Conservation (phyloP, 2,329 filamentous ascomycete species). For the Sporothrix humicola region DNA sequence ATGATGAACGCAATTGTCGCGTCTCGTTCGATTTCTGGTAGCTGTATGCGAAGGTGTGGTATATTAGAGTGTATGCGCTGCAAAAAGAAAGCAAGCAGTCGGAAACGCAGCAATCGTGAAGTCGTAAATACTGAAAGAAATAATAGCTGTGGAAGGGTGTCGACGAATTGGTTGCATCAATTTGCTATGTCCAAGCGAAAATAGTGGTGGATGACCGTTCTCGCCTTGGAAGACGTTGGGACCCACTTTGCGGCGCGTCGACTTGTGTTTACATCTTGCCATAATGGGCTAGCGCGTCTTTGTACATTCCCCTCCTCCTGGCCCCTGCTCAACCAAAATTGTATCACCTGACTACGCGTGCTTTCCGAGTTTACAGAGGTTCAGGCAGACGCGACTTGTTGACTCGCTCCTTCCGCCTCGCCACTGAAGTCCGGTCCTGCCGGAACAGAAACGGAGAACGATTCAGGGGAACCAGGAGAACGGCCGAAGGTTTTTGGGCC, state of each 20-base stretch:
- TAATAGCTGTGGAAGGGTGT: conserved; percentile 23
- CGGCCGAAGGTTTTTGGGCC: not conserved
- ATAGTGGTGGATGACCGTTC: conserved; percentile 23
- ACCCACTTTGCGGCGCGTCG: conserved; percentile 37
- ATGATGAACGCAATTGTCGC: not conserved
- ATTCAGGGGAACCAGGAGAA: conserved; percentile 2
- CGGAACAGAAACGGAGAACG: not conserved
- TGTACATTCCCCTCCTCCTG: conserved; percentile 13
- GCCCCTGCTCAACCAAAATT: not conserved
- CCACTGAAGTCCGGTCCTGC: not conserved
- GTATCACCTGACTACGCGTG: conserved; percentile 39
- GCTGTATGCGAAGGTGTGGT: conserved; percentile 15
- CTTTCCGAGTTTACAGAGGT: conserved; percentile 33
- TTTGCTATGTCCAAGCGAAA: conserved; percentile 25
- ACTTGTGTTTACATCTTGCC: conserved; percentile 39
- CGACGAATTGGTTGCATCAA: conserved; percentile 26
- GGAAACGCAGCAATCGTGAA: conserved; percentile 20
- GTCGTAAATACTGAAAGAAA: conserved; percentile 28
- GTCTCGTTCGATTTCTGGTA: not conserved
- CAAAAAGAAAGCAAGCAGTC: conserved; percentile 8
- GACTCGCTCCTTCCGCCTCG: conserved; percentile 34
- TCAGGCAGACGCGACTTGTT: conserved; percentile 37
- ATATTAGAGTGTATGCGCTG: conserved; percentile 5
- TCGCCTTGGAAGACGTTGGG: conserved; percentile 4
- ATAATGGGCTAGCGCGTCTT: conserved; percentile 29